Percentiles rank a stretch among this genome's conserved stretches.
These are phyloP conservation scores for Poa annua DNA, from an alignment of 176 grass and related monocot species.

Conservation along the genomic window DNA sequence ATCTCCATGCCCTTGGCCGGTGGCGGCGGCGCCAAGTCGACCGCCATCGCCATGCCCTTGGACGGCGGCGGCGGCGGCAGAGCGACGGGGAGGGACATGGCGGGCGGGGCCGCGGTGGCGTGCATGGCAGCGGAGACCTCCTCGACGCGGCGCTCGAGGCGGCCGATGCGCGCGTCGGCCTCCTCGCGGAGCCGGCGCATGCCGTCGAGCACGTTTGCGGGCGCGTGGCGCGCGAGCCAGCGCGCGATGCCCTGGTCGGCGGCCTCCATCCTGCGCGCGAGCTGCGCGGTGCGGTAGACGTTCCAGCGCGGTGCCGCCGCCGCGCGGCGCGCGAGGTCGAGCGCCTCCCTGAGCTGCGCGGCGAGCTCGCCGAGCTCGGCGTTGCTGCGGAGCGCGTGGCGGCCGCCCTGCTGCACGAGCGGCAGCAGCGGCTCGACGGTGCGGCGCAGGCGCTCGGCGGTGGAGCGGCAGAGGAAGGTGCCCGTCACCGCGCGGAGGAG, in stretches of 20 bases:
- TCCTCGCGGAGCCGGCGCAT: conserved; percentile 77
- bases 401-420: conserved; percentile 56
- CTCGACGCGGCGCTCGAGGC: conserved; percentile 80
- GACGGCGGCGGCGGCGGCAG: conserved; percentile 34
- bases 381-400: conserved; percentile 40
- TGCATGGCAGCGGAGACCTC: conserved; percentile 40
- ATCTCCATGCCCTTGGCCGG: not conserved
- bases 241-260: conserved; percentile 73
- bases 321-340: conserved; percentile 83
- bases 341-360: conserved; percentile 57
- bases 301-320: conserved; percentile 78
- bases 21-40: conserved; percentile 1
- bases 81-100: conserved; percentile 47
- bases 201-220: conserved; percentile 67
- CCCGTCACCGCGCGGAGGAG: conserved; percentile 53
- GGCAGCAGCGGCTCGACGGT: conserved; percentile 85
- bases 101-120: not conserved
- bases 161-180: conserved; percentile 59
- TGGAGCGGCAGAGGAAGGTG: conserved; percentile 73
- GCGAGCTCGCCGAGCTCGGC: conserved; percentile 76
- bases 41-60: not conserved
- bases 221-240: conserved; percentile 80
- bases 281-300: conserved; percentile 90
- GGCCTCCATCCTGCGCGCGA: conserved; percentile 76
- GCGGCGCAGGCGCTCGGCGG: conserved; percentile 79